phyloP scores from a whole-genome alignment of 352 stramenopile genomes.

The Lagenidium giganteum region DNA sequence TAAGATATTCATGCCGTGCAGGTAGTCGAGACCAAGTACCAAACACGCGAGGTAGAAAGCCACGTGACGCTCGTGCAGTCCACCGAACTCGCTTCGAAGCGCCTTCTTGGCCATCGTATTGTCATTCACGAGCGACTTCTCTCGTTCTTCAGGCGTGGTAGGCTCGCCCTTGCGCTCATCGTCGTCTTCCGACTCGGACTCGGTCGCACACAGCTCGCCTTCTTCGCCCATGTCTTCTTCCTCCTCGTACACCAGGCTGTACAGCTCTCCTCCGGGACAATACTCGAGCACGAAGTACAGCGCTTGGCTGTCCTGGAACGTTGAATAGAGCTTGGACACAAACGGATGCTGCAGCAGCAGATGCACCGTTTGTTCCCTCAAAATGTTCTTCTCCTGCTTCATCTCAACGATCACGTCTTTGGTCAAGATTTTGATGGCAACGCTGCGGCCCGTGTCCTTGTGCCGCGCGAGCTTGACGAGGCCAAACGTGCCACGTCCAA shows the following conservation, averaged over 20 bases:
- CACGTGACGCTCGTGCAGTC: conserved; percentile 83
- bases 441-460: conserved; percentile 34
- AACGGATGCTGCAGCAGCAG: conserved; percentile 51
- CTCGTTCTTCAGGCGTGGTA: conserved; percentile 1
- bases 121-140: conserved; percentile 25
- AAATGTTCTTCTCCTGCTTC: conserved; percentile 62
- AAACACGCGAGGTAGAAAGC: conserved; percentile 96
- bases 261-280: conserved; percentile 70
- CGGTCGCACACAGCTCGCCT: conserved; percentile 23
- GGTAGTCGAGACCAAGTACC: conserved; percentile 85
- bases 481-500: conserved; percentile 69
- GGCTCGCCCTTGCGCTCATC: conserved; percentile 17
- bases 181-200: conserved; percentile 37
- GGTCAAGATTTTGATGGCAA: conserved; percentile 58
- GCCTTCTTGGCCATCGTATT: conserved; percentile 36
- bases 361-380: conserved; percentile 66
- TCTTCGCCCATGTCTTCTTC: conserved; percentile 29
- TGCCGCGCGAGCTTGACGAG: conserved; percentile 64
- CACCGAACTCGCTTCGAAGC: conserved; percentile 28
- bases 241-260: conserved; percentile 83
- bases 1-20: conserved; percentile 53
- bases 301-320: conserved; percentile 66
- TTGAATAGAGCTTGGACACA: conserved; percentile 50
- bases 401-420: conserved; percentile 40
- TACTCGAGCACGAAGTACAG: conserved; percentile 80